A percentile compares a stretch with the other conserved stretches of the same genome.
Evolutionary conservation across 1,284 basidiomycete genomes (phyloP).

Genomic region (Puccinia triticina): DNA sequence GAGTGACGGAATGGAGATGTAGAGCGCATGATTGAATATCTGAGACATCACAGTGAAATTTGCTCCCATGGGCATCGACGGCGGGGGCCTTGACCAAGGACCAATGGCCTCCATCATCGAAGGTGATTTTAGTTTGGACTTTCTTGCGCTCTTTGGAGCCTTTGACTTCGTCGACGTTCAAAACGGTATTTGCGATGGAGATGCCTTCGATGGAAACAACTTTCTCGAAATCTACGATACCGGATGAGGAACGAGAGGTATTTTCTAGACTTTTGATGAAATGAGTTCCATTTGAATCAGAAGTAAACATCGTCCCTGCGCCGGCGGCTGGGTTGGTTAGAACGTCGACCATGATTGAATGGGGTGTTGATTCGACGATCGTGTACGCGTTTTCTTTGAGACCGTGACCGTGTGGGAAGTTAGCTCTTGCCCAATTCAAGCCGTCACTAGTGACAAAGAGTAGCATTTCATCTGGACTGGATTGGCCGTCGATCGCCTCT

Average conservation of each 20-base stretch:
- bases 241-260: conserved; percentile 83
- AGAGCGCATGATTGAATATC: conserved; percentile 73
- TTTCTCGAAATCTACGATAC: conserved; percentile 91
- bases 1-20: conserved; percentile 87
- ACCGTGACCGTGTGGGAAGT: conserved; percentile 81
- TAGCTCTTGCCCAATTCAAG: conserved; percentile 75
- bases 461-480: conserved; percentile 71
- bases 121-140: conserved; percentile 79
- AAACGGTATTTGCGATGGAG: conserved; percentile 82
- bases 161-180: conserved; percentile 79
- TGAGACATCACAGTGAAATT: conserved; percentile 68
- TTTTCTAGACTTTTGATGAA: conserved; percentile 89
- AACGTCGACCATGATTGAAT: conserved; percentile 92
- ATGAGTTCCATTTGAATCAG: conserved; percentile 89
- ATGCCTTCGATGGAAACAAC: conserved; percentile 91
- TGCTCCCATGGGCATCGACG: conserved; percentile 68
- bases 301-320: conserved; percentile 89
- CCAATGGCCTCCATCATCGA: conserved; percentile 89
- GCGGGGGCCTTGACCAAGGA: conserved; percentile 70
- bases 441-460: conserved; percentile 83
- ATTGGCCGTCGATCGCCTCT: conserved; percentile 8
- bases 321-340: conserved; percentile 72
- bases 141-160: conserved; percentile 69
- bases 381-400: conserved; percentile 91
- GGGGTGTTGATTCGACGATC: conserved; percentile 86